These are phyloP conservation scores for Aspergillus fumigatus DNA, from an alignment of 2,329 filamentous ascomycete genomes.

Conservation along the genomic window DNA sequence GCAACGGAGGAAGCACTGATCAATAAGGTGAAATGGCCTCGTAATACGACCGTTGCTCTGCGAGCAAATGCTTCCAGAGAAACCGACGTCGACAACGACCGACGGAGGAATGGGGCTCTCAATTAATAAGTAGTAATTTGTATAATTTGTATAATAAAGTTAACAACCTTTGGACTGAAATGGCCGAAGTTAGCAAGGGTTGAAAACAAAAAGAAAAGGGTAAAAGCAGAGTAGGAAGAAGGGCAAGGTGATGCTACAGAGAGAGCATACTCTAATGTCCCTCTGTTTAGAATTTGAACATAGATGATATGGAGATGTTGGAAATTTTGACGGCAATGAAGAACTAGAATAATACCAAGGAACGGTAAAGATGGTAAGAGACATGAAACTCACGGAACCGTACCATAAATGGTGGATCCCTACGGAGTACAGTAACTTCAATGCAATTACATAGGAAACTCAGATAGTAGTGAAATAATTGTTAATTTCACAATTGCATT, in stretches of 20 bases:
- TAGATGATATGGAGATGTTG: background rate
- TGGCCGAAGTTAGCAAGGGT: background rate
- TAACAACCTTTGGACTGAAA: background rate
- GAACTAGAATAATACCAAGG: conserved; percentile 6
- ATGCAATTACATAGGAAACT: background rate
- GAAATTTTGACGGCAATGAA: background rate
- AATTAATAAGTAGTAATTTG: background rate
- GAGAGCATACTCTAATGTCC: background rate
- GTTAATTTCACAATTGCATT: background rate
- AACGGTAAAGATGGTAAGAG: conserved; percentile 4
- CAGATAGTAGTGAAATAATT: background rate
- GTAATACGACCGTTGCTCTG: background rate
- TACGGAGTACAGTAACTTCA: background rate
- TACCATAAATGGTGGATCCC: conserved; percentile 5
- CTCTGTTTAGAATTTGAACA: background rate
- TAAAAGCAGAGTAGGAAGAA: conserved; percentile 1
- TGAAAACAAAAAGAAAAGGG: background rate
- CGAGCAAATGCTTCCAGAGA: background rate
- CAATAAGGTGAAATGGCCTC: background rate
- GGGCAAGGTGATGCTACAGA: background rate
- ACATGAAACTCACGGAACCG: conserved; percentile 11
- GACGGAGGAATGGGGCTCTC: background rate
- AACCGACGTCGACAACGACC: background rate
- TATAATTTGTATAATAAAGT: background rate
- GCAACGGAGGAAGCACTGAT: background rate